phyloP scores from a whole-genome alignment of 1,284 basidiomycete genomes.

The Trametes sp. region DNA sequence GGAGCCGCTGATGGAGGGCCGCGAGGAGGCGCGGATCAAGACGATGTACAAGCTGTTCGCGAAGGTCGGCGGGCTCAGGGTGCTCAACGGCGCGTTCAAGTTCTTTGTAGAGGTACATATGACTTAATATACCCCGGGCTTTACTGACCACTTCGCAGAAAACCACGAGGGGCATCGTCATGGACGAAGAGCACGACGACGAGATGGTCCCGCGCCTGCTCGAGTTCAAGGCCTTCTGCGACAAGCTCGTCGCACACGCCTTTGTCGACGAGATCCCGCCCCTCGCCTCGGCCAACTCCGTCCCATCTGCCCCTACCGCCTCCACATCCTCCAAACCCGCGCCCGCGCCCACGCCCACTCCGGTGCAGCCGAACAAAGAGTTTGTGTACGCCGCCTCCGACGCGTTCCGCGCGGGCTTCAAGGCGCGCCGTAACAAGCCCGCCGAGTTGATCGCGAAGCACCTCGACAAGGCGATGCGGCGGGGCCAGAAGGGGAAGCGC shows the following conservation, averaged over 20 bases:
- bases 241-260: slow-evolving; percentile 55
- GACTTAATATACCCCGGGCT: too few species aligned
- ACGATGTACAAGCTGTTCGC: slow-evolving; percentile 71
- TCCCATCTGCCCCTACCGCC: neutral
- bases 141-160: slow-evolving; percentile 45
- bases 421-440: slow-evolving; percentile 83
- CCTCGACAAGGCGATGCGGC: slow-evolving; percentile 86
- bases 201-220: slow-evolving; percentile 84
- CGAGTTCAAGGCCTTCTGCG: slow-evolving; percentile 71
- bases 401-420: slow-evolving; percentile 86
- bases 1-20: slow-evolving; percentile 60
- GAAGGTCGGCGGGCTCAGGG: slow-evolving; percentile 62
- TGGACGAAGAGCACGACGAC: slow-evolving; percentile 64
- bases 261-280: slow-evolving; percentile 49
- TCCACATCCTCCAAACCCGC: slow-evolving; percentile 27
- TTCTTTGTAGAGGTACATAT: slow-evolving; percentile 57
- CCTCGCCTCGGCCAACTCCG: neutral
- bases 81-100: slow-evolving; percentile 71
- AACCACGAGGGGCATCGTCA: slow-evolving; percentile 64
- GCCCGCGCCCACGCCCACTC: slow-evolving; percentile 26
- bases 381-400: slow-evolving; percentile 72
- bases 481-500: slow-evolving; percentile 78
- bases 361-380: slow-evolving; percentile 52
- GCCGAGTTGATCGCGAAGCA: slow-evolving; percentile 96
- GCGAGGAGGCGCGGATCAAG: slow-evolving; percentile 57